These are phyloP conservation scores for Pelargonium citronellum DNA, from an alignment of 441 rosid genomes.

Conservation along the genomic window DNA sequence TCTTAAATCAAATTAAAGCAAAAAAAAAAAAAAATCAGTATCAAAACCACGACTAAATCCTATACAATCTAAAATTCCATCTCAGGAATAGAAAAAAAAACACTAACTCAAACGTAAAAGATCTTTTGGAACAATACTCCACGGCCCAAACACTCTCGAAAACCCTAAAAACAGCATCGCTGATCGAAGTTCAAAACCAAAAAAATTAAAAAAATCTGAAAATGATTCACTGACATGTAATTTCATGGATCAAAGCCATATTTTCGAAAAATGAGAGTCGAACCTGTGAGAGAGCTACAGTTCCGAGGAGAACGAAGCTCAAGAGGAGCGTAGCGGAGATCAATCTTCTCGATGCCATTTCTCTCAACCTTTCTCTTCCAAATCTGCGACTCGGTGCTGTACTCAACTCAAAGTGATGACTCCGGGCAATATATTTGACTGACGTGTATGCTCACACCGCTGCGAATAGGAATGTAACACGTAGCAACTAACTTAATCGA, in stretches of 20 bases:
- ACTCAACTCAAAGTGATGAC: neutral
- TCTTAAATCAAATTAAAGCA: neutral
- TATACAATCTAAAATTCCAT: no score
- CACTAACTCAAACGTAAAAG: no score
- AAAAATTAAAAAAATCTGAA: neutral
- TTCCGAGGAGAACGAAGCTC: conserved; percentile 4
- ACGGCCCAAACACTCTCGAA: no score
- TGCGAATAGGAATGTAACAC: neutral
- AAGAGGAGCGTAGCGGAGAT: conserved; percentile 1
- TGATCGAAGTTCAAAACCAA: neutral
- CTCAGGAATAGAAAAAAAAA: no score
- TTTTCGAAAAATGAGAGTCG: neutral
- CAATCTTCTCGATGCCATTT: neutral
- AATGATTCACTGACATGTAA: neutral
- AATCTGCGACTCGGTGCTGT: neutral
- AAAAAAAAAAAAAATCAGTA: neutral
- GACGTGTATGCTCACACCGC: neutral
- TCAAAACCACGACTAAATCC: neutral
- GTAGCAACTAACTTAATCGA: neutral
- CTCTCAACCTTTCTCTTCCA: neutral
- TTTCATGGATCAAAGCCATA: neutral
- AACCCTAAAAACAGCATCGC: neutral
- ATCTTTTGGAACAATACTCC: no score
- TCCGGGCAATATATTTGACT: neutral
- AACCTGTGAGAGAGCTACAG: neutral